Conservation (phyloP, 1,284 basidiomycete species). For the Irpex sp. region DNA sequence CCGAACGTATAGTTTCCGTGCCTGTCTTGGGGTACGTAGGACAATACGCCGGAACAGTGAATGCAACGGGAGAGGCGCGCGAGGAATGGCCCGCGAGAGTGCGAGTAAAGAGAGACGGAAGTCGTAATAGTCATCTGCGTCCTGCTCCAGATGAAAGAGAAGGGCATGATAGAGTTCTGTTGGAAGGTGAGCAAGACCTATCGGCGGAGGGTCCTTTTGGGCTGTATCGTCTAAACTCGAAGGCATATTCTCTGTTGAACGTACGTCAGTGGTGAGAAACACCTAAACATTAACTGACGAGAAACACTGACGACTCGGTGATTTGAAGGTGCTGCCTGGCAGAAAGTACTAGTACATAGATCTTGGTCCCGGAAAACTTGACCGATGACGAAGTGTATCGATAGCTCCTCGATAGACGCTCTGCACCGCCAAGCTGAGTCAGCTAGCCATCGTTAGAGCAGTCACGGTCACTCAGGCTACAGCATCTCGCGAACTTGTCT, state of each 20-base stretch:
- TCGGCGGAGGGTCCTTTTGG: not conserved
- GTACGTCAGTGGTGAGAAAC: no score
- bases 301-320: no score
- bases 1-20: constrained; percentile 43
- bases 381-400: not conserved
- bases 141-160: constrained; percentile 38
- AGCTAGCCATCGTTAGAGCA: no score
- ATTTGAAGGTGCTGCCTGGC: no score
- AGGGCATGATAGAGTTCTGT: constrained; percentile 57
- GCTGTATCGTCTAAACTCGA: no score
- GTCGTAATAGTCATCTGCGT: constrained; percentile 16
- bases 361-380: not conserved
- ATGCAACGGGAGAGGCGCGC: constrained; percentile 45
- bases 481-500: no score
- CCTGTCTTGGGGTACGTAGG: constrained; percentile 41
- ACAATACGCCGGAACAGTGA: constrained; percentile 49
- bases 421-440: no score
- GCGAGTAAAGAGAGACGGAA: constrained; percentile 43
- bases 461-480: no score
- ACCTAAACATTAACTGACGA: no score
- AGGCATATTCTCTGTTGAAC: no score
- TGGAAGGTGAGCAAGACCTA: constrained; percentile 35
- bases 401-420: not conserved
- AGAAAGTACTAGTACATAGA: not conserved
- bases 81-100: constrained; percentile 52